Base-by-base conservation (phyloP, 1,139 yeast species). In the Kodamaea sp. region DNA sequence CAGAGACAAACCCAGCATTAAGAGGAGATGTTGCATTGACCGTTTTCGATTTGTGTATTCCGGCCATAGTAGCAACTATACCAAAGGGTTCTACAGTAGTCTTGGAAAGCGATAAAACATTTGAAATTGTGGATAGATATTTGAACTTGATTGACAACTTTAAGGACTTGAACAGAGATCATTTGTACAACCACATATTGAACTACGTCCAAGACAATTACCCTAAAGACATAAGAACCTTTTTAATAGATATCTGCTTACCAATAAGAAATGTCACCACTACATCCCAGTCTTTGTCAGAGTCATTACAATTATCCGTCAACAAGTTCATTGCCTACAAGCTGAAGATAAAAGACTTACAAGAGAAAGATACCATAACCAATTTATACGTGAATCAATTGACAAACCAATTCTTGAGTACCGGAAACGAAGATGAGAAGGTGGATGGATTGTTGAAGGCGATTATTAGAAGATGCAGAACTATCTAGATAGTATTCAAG, bases 11-110 rank as follows among this genome's bases (percentile, higher is more conserved):
- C 52, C 96, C 97, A 7, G 97, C 95, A 0, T 69, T 90, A 47
- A 80, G 80, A 50, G 97, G 97, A 38, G 96, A 89, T 54, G 80
- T 90, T 35, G 94, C 94, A 3, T 69, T 89, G 47, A 78, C 95
- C 0, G 77, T 89, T 15, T 89, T 78, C 53, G 96, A 89, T 56
- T 73, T 85, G 28, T 82, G 85, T 29, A 63, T 84, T 37, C 73
- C 77, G 19, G 69, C 79, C 4, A 53, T 83, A 26, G 48, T 63
- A 37, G 63, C 64, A 31, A 39, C 56, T 26, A 52, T 56, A n/a
- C 59, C 64, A 3, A 51, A 57, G 36, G 46, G 49, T 18, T 50
- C 60, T 4, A 53, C 64, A 2, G 48, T 53, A 10, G 38, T 50
- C n/a, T 59, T 51, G 26, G 48, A 48, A 27, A 54, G 53, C 22